Evolutionary conservation across 139 green algal species (phyloP), one percentile per base, ranked within the genome.

Genomic region (Astrephomene gubernaculifera): DNA sequence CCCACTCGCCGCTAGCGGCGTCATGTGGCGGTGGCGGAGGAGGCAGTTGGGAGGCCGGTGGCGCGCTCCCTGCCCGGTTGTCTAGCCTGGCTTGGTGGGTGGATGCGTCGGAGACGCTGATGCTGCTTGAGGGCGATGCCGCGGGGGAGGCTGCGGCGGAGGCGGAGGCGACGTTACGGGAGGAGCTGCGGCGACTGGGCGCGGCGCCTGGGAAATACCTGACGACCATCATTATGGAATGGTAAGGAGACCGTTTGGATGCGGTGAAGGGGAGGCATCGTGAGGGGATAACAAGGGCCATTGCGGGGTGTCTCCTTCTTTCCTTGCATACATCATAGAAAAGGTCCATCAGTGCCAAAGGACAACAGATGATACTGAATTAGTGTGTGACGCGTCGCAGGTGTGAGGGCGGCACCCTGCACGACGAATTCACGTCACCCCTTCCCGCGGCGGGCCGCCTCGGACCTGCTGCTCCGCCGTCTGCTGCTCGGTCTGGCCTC

Each of bases 201-300:
- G 70, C 70, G n/a, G 43, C 70, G 7, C 43, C 70, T 19, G 70
- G 70, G 43, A 61, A 61, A 1, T 78, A 52, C 7, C 70, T 78
- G 4, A 78, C 70, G 27, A 43, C 43, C 21, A 78, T 78, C 70
- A 61, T 78, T 8, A 78, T 78, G 70, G 70, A 78, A 6, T 78
- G 70, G 70, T 78, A 27, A 19, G 70, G 49, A 17, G 49, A 57
- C 12, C 49, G 49, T 12, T 12, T 25, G 49, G 49, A 17, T 12
- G 49, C 12, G 12, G 12, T 12, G 49, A 17, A 57, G 49, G 49
- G 49, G 49, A 17, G 17, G 49, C 12, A 17, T 12, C 12, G 49
- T 17, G 49, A 17, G 49, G 17, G 49, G 49, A 57, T 57, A 25
- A 57, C 49, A 12, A 57, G 12, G 49, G 49, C 17, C 12, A 17